Percentiles rank a stretch among this genome's conserved stretches.
These are phyloP conservation scores for Drechmeria coniospora DNA, from an alignment of 2,329 filamentous ascomycete genomes.

Conservation along the genomic window DNA sequence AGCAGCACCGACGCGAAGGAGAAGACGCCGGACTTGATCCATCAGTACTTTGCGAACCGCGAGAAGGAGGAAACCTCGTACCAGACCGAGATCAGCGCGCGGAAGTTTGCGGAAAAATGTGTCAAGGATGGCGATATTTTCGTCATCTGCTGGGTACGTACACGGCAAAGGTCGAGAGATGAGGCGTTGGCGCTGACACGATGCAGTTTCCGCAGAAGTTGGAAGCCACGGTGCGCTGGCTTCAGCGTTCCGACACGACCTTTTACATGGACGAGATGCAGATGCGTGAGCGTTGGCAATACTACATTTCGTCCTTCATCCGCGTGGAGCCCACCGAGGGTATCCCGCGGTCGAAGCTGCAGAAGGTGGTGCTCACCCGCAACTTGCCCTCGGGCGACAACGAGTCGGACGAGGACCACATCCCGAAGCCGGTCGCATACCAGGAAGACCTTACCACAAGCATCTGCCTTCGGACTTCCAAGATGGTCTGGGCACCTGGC, in stretches of 20 bases:
- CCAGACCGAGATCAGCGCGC: slow-evolving; percentile 74
- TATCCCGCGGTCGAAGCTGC: slow-evolving; percentile 47
- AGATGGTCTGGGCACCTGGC: slow-evolving; percentile 59
- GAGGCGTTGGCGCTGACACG: slow-evolving; percentile 18
- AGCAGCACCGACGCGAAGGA: slow-evolving; percentile 80
- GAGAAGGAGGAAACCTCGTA: slow-evolving; percentile 76
- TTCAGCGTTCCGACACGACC: slow-evolving; percentile 54
- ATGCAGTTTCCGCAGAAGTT: slow-evolving; percentile 49
- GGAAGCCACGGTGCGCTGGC: slow-evolving; percentile 57
- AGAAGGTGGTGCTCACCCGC: slow-evolving; percentile 53
- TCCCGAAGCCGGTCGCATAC: slow-evolving; percentile 44
- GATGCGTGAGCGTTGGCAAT: slow-evolving; percentile 72
- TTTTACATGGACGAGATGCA: slow-evolving; percentile 85
- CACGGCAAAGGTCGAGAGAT: neutral
- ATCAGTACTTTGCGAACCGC: slow-evolving; percentile 71
- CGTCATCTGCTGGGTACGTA: slow-evolving; percentile 75
- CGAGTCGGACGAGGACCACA: slow-evolving; percentile 47
- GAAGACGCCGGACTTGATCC: slow-evolving; percentile 80
- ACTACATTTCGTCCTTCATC: slow-evolving; percentile 87
- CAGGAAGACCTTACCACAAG: slow-evolving; percentile 55
- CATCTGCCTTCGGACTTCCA: slow-evolving; percentile 64
- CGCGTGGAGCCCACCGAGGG: slow-evolving; percentile 80
- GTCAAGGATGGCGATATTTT: slow-evolving; percentile 89
- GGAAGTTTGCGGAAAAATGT: slow-evolving; percentile 83
- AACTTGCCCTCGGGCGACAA: slow-evolving; percentile 50